Base-by-base conservation (phyloP, 805 yeast genomes). In the Myxozyma nipponensis region DNA sequence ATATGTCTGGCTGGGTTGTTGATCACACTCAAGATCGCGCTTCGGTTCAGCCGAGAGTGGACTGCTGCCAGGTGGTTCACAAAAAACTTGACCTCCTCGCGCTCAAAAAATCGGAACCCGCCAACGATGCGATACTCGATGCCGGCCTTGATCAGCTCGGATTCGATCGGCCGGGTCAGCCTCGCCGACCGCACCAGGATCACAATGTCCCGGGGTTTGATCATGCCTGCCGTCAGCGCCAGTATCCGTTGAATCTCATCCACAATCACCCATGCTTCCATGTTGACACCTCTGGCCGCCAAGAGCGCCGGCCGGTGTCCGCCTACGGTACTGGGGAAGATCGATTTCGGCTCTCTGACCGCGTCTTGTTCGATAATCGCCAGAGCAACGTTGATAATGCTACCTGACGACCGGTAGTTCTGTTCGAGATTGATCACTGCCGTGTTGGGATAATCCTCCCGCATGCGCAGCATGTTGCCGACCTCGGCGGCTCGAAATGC, bases 401-500 rank as follows among this genome's bases (percentile, higher is more conserved):
- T 77, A 35, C 74, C 71, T 0, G 95, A 81, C 0, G 97, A 88
- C 46, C 98, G 73, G 65, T 91, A 93, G 64, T 89, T 91, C 55
- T 83, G 79, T 22, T 75, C 73, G 42, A 91, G 71, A 7, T 72
- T 66, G 1, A 82, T 69, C 3, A 70, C 61, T 10, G 38, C 59
- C 2, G 62, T 54, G 21, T 78, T 72, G 47, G 71, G 69, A 23
- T 59, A 62, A 1, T 62, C 57, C 2, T 23, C 45, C 37, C 69
- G 66, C 86, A 88, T 79, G 13, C 70, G 70, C 37, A 69, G 68
- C 60, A 90, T 86, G 60, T 86, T 89, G 17, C 72, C 69, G 1
- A 83, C 73, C 32, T 81, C 80, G 0, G 97, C 97, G 61, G 83
- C 81, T 53, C 98, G 72, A 60, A 91, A 91, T 0, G 84, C 88